Evolutionary conservation across 2,329 filamentous ascomycete genomes (phyloP).

Genomic region (Bertia moriformis): DNA sequence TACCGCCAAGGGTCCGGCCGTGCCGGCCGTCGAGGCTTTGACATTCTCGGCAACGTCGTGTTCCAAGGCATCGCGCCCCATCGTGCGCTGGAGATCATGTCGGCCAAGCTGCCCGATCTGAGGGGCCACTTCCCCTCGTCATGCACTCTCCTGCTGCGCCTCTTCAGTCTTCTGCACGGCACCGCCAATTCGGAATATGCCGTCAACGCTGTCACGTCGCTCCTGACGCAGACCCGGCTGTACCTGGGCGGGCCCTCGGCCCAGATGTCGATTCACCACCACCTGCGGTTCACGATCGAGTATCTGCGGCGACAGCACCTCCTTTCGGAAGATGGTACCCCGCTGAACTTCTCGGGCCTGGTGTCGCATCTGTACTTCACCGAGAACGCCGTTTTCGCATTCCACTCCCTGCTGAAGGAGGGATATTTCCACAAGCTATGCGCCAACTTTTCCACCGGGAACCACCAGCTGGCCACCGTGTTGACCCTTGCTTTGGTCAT

Average conservation of each 20-base stretch:
- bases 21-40: conserved; percentile 67
- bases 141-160: conserved; percentile 54
- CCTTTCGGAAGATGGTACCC: conserved; percentile 41
- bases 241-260: conserved; percentile 57
- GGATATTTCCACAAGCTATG: conserved; percentile 59
- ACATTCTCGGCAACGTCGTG: conserved; percentile 67
- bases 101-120: conserved; percentile 58
- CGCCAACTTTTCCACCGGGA: too few relatives aligned
- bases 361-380: conserved; percentile 65
- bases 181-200: conserved; percentile 51
- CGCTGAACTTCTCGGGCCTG: conserved; percentile 59
- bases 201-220: conserved; percentile 42
- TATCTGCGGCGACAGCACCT: conserved; percentile 59
- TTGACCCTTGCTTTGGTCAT: conserved; percentile 54
- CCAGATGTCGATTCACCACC: conserved; percentile 57
- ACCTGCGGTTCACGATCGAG: conserved; percentile 68
- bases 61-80: conserved; percentile 51
- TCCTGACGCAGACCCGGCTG: conserved; percentile 56
- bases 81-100: conserved; percentile 55
- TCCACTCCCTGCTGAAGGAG: conserved; percentile 57
- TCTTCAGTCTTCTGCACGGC: conserved; percentile 52
- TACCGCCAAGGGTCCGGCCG: conserved; percentile 66
- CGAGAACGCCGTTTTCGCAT: conserved; percentile 62
- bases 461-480: conserved; percentile 34
- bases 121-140: conserved; percentile 68